Base-by-base conservation (phyloP, 805 yeast genomes). In the Dipodascopsis uninucleata region DNA sequence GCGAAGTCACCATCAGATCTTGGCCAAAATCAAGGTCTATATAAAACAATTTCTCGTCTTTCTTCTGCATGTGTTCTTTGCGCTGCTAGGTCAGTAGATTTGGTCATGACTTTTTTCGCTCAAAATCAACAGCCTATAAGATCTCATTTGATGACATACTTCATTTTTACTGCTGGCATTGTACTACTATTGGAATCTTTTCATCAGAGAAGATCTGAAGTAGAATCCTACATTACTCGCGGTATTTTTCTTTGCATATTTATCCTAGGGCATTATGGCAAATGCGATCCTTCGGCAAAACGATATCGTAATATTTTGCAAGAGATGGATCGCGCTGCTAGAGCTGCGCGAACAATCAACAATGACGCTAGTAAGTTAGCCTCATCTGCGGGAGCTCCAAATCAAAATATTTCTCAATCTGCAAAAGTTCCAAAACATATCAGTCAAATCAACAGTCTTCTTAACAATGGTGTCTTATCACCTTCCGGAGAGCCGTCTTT, bases 271-370 rank as follows among this genome's bases (percentile, higher is more conserved):
- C 52, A 49, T 28, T 49, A 49, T 28, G 54, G 54, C 20, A 49
- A 49, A 23, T 48, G 55, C 28, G 54, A 49, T 39, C 54, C 54
- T 17, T 49, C 54, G 3, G 54, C 54, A 12, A 49, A 49, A 28
- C 47, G 54, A 7, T 49, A 49, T 33, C 44, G 54, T 7, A 47
- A 42, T 20, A 49, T 49, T 36, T 36, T 49, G 31, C 54, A 49
- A 21, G 54, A 49, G 21, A 49, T 49, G 54, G 54, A 49, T 29
- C 45, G 54, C 20, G 54, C 54, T 6, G 54, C 54, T n/a, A 39
- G 54, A n/a, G 54, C 54, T 5, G 41, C 54, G 26, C 47, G 54
- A 9, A 48, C 51, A 5, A 18, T 49, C 9, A 49, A 49, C 35
- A 36, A 39, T 20, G 33, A 43, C n/a, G 20, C 35, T 4, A 29